Conservation (phyloP, 2,329 filamentous ascomycete species). For the Aspergillus thermomutatus region DNA sequence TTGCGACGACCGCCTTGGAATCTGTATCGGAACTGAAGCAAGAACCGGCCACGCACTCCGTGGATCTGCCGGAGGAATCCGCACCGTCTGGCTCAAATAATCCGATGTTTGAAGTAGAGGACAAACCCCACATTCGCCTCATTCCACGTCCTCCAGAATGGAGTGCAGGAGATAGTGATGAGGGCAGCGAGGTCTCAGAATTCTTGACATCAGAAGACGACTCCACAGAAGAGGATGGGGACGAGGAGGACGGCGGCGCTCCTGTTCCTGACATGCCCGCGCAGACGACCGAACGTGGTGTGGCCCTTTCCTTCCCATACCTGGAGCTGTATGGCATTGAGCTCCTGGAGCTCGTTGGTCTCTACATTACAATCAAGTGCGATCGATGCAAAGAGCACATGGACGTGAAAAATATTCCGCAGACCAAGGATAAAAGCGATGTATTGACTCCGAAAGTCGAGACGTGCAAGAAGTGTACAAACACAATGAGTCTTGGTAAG, state of each 20-base stretch:
- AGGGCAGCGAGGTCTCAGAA: constrained; percentile 39
- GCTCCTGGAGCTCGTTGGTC: constrained; percentile 63
- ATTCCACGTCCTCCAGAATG: constrained; percentile 79
- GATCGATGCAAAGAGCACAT: constrained; percentile 71
- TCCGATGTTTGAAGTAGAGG: constrained; percentile 31
- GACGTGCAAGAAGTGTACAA: constrained; percentile 55
- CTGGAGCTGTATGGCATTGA: constrained; percentile 76
- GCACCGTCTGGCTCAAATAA: constrained; percentile 12
- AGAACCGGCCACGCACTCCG: constrained; percentile 4
- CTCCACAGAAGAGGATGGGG: constrained; percentile 43
- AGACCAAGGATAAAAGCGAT: constrained; percentile 45
- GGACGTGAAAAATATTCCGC: constrained; percentile 65
- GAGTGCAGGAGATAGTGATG: constrained; percentile 41
- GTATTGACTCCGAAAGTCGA: constrained; percentile 42
- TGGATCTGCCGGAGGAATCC: constrained; percentile 13
- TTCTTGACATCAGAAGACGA: constrained; percentile 45
- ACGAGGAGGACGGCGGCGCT: constrained; percentile 38
- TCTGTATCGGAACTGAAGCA: constrained; percentile 14
- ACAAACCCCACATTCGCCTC: constrained; percentile 64
- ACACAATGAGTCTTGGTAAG: constrained; percentile 45
- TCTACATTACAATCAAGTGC: constrained; percentile 73
- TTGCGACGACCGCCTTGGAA: constrained; percentile 56
- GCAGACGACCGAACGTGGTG: constrained; percentile 60
- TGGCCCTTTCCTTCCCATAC: constrained; percentile 74
- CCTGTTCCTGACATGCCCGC: constrained; percentile 32